These are phyloP conservation scores for Ensete glaucum DNA, from an alignment of 176 grass and related monocot genomes.

Conservation along the genomic window DNA sequence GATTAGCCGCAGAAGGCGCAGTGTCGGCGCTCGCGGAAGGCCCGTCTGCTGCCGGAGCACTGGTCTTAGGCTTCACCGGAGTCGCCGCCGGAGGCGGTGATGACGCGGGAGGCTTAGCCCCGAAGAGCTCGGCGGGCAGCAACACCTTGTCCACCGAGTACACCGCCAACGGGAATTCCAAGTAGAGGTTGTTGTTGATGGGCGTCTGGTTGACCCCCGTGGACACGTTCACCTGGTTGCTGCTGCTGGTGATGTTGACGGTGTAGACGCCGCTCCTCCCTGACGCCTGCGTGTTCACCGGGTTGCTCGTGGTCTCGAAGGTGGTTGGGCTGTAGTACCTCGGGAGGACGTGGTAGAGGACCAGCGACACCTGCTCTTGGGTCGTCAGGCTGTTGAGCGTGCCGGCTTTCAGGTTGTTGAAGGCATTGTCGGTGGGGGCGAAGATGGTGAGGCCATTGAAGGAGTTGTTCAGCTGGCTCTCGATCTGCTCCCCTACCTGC, in stretches of 20 bases:
- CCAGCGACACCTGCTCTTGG: slow-evolving; percentile 80
- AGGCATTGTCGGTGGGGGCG: slow-evolving; percentile 53
- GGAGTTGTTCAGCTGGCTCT: slow-evolving; percentile 54
- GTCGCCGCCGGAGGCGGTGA: slow-evolving; percentile 26
- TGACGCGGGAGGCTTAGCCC: slow-evolving; percentile 37
- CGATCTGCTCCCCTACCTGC: slow-evolving; percentile 34
- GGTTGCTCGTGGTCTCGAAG: slow-evolving; percentile 86
- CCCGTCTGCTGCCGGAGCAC: slow-evolving; percentile 6
- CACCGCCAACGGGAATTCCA: slow-evolving; percentile 40
- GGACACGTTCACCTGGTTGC: slow-evolving; percentile 59
- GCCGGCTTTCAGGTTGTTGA: slow-evolving; percentile 35
- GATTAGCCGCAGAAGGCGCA: too few relatives aligned
- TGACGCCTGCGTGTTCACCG: slow-evolving; percentile 77
- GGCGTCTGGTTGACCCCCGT: slow-evolving; percentile 43
- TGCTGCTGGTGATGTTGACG: slow-evolving; percentile 51
- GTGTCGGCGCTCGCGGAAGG: background rate
- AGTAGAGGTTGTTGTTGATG: slow-evolving; percentile 32
- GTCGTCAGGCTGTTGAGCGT: slow-evolving; percentile 45
- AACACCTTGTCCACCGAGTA: slow-evolving; percentile 79
- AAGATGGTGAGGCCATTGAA: slow-evolving; percentile 57
- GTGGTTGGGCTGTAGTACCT: slow-evolving; percentile 40
- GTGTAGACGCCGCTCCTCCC: slow-evolving; percentile 43
- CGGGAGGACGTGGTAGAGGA: slow-evolving; percentile 74
- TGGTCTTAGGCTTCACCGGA: slow-evolving; percentile 29
- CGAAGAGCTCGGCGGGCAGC: slow-evolving; percentile 54